Evolutionary conservation across 345 rosid genomes (phyloP), one percentile per base, ranked within the genome.

Genomic region (Schrenkiella parvula): DNA sequence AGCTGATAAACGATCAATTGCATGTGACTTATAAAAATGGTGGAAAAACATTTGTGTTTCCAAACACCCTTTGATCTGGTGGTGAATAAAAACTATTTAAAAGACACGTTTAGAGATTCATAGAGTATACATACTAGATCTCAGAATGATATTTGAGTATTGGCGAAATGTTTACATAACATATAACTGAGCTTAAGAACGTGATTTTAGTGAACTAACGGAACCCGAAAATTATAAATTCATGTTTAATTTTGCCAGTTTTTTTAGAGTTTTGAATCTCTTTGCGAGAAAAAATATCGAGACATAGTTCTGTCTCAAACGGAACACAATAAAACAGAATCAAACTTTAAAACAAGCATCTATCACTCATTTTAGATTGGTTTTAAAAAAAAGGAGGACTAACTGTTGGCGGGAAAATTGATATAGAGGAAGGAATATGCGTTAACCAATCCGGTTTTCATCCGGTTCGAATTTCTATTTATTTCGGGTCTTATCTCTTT

Each of bases 1-100:
- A 84, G 13, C 85, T 48, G 88, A 88, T 74, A 87, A 84, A 11
- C 85, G 91, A 66, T 87, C 95, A 21, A 86, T 82, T 59, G 91
- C 97, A 89, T 87, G 75, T 64, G 75, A 47, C 58, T 21, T 61
- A 41, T 23, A 60, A 17, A 28, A 34, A 55, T 25, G 6, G 52
- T 0, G 14, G 3, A 19, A 17, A 15, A 19, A 46, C 31, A 9
- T 48, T 18, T 31, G 21, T 66, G 56, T 25, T 64, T 41, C 19
- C 23, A 22, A 62, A 41, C 15, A 43, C 42, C 42, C 37, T n/a
- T 22, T 17, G 9, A 31, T 31, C 34, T 50, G 3, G 11, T 22
- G 55, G 15, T 3, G 29, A 11, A 48, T 22, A 48, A 21, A 12
- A 38, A 22, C 1, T 22, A 50, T 11, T 12, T 50, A 22, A 5